Conservation (phyloP, 495 filamentous ascomycete genomes). For the Talaromyces wortmannii region DNA sequence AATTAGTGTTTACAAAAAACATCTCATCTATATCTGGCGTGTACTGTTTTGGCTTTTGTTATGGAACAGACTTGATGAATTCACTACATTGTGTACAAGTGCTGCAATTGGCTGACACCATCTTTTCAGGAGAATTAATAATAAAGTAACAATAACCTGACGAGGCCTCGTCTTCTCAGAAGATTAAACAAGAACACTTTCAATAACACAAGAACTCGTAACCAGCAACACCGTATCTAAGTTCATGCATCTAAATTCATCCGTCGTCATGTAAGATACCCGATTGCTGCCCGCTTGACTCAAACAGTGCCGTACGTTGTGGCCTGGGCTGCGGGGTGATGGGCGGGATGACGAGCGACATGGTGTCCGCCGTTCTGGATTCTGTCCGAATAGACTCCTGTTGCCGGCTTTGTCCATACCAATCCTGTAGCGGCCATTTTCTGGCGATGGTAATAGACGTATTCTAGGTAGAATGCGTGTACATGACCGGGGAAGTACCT, state of each 20-base stretch:
- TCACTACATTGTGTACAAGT: not conserved
- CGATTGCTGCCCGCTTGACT: not conserved
- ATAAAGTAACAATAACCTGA: too few relatives aligned
- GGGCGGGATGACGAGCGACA: not conserved
- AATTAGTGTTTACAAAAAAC: not conserved
- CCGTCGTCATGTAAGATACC: too few relatives aligned
- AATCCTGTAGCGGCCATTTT: constrained; percentile 48
- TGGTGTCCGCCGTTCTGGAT: constrained; percentile 62
- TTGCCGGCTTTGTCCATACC: constrained; percentile 41
- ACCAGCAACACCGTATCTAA: too few relatives aligned
- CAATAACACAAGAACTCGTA: too few relatives aligned
- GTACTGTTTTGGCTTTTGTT: not conserved
- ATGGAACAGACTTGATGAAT: not conserved
- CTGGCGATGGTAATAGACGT: constrained; percentile 72
- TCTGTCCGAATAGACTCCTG: constrained; percentile 74
- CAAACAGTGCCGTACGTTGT: not conserved
- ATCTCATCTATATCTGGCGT: not conserved
- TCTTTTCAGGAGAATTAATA: too few relatives aligned
- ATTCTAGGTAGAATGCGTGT: constrained; percentile 89
- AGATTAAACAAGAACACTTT: too few relatives aligned
- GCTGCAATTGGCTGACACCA: not conserved
- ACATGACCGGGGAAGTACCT: constrained; percentile 77
- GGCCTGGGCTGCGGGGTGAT: not conserved
- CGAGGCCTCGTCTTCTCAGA: too few relatives aligned
- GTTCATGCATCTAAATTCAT: too few relatives aligned